These are phyloP conservation scores for Corymbia maculata DNA, from an alignment of 345 rosid genomes.

Conservation along the genomic window DNA sequence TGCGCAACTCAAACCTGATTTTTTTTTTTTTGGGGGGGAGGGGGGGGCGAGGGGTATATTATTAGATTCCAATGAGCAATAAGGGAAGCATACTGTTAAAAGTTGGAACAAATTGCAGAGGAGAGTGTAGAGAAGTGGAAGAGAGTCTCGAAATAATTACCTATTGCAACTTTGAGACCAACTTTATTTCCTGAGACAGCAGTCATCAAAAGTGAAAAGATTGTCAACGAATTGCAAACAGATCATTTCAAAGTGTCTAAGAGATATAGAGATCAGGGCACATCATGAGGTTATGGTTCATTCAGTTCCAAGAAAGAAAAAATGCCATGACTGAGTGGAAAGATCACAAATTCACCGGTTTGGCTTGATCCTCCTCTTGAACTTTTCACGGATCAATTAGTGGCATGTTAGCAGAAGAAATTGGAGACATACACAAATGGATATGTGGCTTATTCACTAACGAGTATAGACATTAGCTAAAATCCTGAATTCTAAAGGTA, in stretches of 20 bases:
- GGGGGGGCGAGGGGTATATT: conserved; percentile 8
- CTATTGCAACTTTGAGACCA: background rate
- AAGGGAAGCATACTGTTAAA: background rate
- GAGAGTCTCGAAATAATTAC: background rate
- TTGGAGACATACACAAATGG: background rate
- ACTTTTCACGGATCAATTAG: background rate
- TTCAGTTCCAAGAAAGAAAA: background rate
- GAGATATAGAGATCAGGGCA: background rate
- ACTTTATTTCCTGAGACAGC: accelerated
- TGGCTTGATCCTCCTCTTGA: background rate
- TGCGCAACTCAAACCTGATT: background rate
- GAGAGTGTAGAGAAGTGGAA: background rate
- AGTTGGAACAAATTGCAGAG: no score
- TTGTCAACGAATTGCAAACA: background rate
- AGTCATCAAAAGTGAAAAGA: background rate
- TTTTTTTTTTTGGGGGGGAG: background rate
- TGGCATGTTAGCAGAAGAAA: background rate
- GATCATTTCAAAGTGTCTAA: background rate
- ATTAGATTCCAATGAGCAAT: background rate
- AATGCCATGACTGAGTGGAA: accelerated
- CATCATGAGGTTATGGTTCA: background rate
- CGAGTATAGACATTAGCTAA: background rate
- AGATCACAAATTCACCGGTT: background rate
- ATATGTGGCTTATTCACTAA: background rate
- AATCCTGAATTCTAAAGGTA: background rate